phyloP scores from a whole-genome alignment of 768 basidiomycete genomes.

The Leccinum arenicola region DNA sequence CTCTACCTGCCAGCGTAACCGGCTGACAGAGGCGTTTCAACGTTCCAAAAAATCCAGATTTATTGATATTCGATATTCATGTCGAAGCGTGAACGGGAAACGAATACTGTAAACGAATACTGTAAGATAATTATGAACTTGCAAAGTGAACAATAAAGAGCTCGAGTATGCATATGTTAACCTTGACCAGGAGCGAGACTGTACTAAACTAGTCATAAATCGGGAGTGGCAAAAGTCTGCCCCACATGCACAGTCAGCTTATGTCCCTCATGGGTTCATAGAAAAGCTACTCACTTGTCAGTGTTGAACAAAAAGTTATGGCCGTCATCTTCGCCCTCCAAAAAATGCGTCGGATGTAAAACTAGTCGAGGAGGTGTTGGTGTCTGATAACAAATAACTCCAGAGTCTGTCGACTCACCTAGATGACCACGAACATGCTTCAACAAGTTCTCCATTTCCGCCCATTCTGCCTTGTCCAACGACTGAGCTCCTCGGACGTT shows the following conservation, averaged over 20 bases:
- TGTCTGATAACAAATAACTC: neutral
- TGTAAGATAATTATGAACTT: neutral
- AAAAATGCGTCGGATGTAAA: conserved; percentile 76
- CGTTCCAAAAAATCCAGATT: conserved; percentile 9
- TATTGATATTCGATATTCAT: conserved; percentile 24
- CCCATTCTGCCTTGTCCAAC: conserved; percentile 79
- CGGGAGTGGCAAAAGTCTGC: conserved; percentile 58
- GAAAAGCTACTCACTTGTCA: conserved; percentile 53
- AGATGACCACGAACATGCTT: conserved; percentile 80
- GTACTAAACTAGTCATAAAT: conserved; percentile 55
- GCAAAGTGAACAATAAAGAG: conserved; percentile 6
- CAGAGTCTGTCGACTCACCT: conserved; percentile 46
- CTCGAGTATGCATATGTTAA: neutral
- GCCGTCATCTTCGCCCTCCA: conserved; percentile 89
- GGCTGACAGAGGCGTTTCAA: neutral
- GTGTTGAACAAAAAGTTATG: conserved; percentile 94
- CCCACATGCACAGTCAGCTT: conserved; percentile 5
- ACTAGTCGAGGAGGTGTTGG: conserved; percentile 45
- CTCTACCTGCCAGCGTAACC: neutral
- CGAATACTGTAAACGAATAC: neutral
- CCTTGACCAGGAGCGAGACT: neutral
- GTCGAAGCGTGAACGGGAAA: conserved; percentile 7
- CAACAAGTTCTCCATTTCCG: conserved; percentile 86
- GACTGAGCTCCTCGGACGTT: conserved; percentile 55
- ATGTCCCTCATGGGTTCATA: neutral